Evolutionary conservation across 2,329 filamentous ascomycete species (phyloP), one percentile per base, ranked within the genome.

Genomic region (Sporothrix brasiliensis): DNA sequence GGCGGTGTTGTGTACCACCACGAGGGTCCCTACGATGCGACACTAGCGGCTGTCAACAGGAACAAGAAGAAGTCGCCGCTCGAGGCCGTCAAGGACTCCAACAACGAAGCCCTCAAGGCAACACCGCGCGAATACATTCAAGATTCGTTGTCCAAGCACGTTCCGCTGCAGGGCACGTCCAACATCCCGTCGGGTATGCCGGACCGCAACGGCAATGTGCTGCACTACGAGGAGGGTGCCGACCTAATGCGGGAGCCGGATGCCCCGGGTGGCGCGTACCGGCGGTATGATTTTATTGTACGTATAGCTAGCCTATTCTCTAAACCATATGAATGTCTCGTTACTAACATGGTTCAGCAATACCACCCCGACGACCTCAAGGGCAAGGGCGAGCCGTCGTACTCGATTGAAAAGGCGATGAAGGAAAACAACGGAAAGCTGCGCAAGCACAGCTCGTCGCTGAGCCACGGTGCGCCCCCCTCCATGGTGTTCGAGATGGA

Each of bases 1-100:
- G 79, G 85, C 53, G 86, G 87, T 67, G 85, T 85, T 21, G 81
- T 85, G 2, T 97, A 97, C 79, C 94, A 97, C 79, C 94, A 98
- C 76, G 92, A 91, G 73, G 94, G 94, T 0, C 94, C 94, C 0
- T 98, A 92, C 75, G 94, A 98, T 78, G 92, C 94, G 11, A 91
- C 92, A 2, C 84, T 92, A 68, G 83, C 90, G 1, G 87, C 91
- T 14, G 87, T 92, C 63, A 97, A 97, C 80, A 83, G 81, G 4
- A 84, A 88, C 75, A 84, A 82, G 75, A 80, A 79, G 73, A 83
- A 83, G 71, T 89, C 92, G 3, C 94, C 94, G 0, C 81, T 97
- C 9, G 92, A 91, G 39, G 94, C 94, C 2, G 86, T 97, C 5
- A 83, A 84, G 70, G 84, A 87, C 3, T 89, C 88, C 54, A 97